phyloP scores from a whole-genome alignment of 106 monocot genomes.

The Vanilla planifolia region DNA sequence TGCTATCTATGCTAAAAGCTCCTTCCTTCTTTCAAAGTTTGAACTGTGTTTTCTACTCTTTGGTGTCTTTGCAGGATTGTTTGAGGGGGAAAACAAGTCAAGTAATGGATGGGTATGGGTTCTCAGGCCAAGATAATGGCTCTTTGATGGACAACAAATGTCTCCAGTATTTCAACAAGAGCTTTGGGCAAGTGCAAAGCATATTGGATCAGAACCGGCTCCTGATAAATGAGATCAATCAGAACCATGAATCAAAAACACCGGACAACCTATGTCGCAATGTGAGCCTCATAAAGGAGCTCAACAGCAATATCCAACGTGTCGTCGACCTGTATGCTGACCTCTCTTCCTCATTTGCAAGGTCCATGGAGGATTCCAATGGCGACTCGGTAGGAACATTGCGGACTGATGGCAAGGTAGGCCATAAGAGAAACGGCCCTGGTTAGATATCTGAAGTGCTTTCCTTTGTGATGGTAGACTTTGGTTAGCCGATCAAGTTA shows the following conservation, averaged over 20 bases:
- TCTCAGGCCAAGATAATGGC: not conserved
- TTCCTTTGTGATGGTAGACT: no score
- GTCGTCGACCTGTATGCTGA: slow-evolving; percentile 19
- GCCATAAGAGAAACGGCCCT: slow-evolving; percentile 8
- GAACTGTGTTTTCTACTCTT: no score
- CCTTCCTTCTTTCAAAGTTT: no score
- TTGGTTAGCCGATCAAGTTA: no score
- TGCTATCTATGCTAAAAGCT: no score
- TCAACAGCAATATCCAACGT: slow-evolving; percentile 18
- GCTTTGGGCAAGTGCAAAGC: slow-evolving; percentile 20
- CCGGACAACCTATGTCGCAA: slow-evolving; percentile 17
- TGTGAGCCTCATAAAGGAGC: slow-evolving; percentile 17
- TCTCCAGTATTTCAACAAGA: slow-evolving; percentile 16
- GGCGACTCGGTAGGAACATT: slow-evolving; percentile 2
- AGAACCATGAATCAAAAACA: slow-evolving; percentile 18
- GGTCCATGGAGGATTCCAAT: slow-evolving; percentile 13
- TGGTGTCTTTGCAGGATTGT: no score
- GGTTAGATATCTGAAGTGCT: no score
- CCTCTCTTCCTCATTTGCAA: slow-evolving; percentile 15
- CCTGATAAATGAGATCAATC: slow-evolving; percentile 18
- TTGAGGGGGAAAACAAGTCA: not conserved
- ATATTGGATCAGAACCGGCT: slow-evolving; percentile 18
- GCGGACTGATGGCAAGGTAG: slow-evolving; percentile 1
- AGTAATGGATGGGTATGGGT: slow-evolving; percentile 9
- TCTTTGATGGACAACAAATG: slow-evolving; percentile 6